Base-by-base conservation (phyloP, 1,139 yeast genomes). In the Tardiomyces depauwii region DNA sequence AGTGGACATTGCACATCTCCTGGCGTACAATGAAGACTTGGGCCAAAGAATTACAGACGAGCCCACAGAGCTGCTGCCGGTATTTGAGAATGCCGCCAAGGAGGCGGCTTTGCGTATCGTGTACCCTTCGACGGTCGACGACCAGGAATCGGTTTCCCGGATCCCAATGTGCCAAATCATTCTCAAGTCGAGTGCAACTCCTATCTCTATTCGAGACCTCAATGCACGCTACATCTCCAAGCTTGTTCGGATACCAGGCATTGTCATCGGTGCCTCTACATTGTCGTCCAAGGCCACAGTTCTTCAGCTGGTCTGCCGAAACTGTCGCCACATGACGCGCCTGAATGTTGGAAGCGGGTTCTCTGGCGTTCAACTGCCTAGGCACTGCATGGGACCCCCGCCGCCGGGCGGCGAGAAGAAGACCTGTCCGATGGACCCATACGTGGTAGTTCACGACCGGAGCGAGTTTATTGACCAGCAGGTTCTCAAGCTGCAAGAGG, bases 391-490 rank as follows among this genome's bases (percentile, higher is more conserved):
- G 47, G 62, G 77, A 1, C 67, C 67, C 2, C 76, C 62, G 1
- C 60, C 60, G 2, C 82, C 82, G 6, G 76, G 78, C 45, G 82
- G 78, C 48, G 73, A 77, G 42, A 75, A 72, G 52, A 80, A 78
- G 45, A 51, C 47, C 27, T 88, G 97, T 66, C 95, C 95, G 2
- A 76, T 81, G 18, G 96, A 91, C 56, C 98, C 99, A 1, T 93
- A 88, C 58, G 78, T 86, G 38, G 84, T 93, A 51, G 91, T 87
- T 39, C 98, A 91, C 63, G 97, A 91, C 62, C 85, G 87, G 60
- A 88, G 96, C 1, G 72, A 77, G 16, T 93, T 89, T 62, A 83
- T 91, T 48, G 98, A 93, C 65, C 97, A 93, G 63, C 99, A 93
- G 64, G 80, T 84, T 23, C 73, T 93, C 59, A 93, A 93, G 62